Evolutionary conservation across 2,329 filamentous ascomycete genomes (phyloP).

Genomic region (Ophiocordyceps sinensis): DNA sequence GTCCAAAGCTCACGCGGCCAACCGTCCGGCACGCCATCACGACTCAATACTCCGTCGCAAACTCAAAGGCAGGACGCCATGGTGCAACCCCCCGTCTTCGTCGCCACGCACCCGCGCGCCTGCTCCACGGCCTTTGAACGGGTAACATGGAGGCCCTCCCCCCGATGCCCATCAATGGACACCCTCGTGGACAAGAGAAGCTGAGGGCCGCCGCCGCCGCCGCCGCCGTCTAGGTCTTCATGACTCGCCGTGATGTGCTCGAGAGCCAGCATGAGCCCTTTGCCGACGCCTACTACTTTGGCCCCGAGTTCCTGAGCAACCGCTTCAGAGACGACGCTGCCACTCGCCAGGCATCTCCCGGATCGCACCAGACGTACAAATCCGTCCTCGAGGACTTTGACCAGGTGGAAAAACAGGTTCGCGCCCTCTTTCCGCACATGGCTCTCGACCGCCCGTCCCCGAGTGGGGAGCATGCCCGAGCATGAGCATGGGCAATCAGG

Average conservation of each 20-base stretch:
- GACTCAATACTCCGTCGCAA: no score
- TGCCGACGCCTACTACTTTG: slow-evolving; percentile 92
- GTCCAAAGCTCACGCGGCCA: no score
- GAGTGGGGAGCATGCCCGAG: slow-evolving; percentile 1
- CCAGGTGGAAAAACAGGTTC: slow-evolving; percentile 59
- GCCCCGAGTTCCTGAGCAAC: slow-evolving; percentile 70
- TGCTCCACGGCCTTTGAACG: slow-evolving; percentile 96
- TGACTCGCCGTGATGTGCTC: slow-evolving; percentile 75
- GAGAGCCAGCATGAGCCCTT: slow-evolving; percentile 90
- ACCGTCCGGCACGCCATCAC: no score
- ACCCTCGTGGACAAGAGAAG: not conserved
- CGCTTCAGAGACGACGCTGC: slow-evolving; percentile 59
- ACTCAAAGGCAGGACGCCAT: not conserved
- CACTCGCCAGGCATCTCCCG: slow-evolving; percentile 46
- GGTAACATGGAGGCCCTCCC: slow-evolving; percentile 35
- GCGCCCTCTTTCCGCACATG: slow-evolving; percentile 11
- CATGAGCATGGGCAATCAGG: not conserved
- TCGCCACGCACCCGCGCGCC: slow-evolving; percentile 84
- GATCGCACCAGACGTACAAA: slow-evolving; percentile 54
- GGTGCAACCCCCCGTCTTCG: slow-evolving; percentile 50
- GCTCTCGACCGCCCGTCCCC: slow-evolving; percentile 6
- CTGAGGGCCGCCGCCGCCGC: not conserved
- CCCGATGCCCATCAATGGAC: not conserved
- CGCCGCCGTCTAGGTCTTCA: slow-evolving; percentile 57
- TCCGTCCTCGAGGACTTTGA: slow-evolving; percentile 67